Base-by-base conservation (phyloP, 345 rosid genomes). In the Populus euphratica region DNA sequence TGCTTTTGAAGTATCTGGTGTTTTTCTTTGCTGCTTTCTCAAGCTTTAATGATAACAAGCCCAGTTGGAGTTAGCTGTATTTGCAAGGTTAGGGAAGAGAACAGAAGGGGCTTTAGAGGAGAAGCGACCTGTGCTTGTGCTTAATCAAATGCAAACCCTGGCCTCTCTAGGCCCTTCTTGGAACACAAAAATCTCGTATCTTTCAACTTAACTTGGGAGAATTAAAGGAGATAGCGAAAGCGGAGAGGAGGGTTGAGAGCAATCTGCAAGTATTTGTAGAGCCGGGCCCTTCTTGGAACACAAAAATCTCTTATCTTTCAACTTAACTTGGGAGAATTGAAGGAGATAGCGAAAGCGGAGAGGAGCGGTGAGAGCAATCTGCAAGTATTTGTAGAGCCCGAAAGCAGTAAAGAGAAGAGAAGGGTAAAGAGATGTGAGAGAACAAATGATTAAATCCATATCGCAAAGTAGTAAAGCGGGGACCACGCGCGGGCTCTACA, bases 41-140 rank as follows among this genome's bases (percentile, higher is more conserved):
- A 85, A 87, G 91, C 74, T 81, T 80, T 81, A 85, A 88, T 82
- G 81, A 85, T 77, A 76, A 78, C 47, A 69, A 76, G 36, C 38
- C 56, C 38, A 49, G 64, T 74, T 67, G 54, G 69, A 44, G 72
- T 69, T 74, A 20, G 74, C 82, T 77, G 85, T 83, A 73, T 14
- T 80, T 52, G 41, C 78, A 79, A 83, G 5, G 41, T 12, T 36
- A n/a, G 82, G 91, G 82, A 29, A 76, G 70, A 59, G 74, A 73
- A 63, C 54, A 75, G 25, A n/a, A 16, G 25, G n/a, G 1, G 7
- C n/a, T 8, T 5, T 31, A 5, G 21, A 68, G 21, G 23, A 54
- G 29, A 43, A 10, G 63, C 10, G 25, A 59, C 64, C 29, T 23
- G 29, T n/a, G 14, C 63, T 23, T n/a, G 14, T 56, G 29, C 5